Conservation (phyloP, 257 asterid species). For the Plantago ovata region DNA sequence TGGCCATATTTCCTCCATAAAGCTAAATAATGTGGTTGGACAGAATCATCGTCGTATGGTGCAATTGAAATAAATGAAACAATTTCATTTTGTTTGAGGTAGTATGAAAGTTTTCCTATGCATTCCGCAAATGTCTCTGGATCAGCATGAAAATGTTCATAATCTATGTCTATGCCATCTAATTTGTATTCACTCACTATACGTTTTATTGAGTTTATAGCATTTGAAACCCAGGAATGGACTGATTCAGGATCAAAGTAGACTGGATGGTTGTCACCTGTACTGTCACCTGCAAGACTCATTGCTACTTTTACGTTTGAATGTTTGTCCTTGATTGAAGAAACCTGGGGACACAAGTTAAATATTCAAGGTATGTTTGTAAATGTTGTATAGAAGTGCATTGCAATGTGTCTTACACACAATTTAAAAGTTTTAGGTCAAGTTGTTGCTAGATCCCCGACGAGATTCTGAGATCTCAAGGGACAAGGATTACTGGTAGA, state of each 20-base stretch:
- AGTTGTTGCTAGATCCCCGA: too few species aligned
- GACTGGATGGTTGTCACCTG: slow-evolving; percentile 14
- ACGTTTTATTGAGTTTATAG: slow-evolving; percentile 47
- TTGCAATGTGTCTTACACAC: not conserved
- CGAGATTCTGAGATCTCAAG: too few species aligned
- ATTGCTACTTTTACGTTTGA: slow-evolving; percentile 58
- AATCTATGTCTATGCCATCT: slow-evolving; percentile 74
- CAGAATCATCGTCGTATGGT: slow-evolving; percentile 43
- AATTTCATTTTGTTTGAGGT: slow-evolving; percentile 48
- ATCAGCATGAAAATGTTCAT: slow-evolving; percentile 60
- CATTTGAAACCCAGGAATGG: slow-evolving; percentile 57
- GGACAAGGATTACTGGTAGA: too few species aligned
- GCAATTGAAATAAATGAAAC: slow-evolving; percentile 62
- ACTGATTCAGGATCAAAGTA: slow-evolving; percentile 47
- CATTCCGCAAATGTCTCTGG: slow-evolving; percentile 72
- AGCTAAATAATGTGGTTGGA: slow-evolving; percentile 54
- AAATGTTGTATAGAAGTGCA: not conserved
- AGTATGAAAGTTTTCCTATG: slow-evolving; percentile 47
- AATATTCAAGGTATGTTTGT: slow-evolving; percentile 1
- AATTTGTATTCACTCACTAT: slow-evolving; percentile 45
- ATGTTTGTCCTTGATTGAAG: slow-evolving; percentile 48
- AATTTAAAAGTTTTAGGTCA: not conserved
- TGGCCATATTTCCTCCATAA: slow-evolving; percentile 56
- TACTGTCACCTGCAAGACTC: slow-evolving; percentile 69
- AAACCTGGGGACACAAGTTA: slow-evolving; percentile 19